phyloP scores from a whole-genome alignment of 176 grass and related monocot species.

The Carex scoparia region DNA sequence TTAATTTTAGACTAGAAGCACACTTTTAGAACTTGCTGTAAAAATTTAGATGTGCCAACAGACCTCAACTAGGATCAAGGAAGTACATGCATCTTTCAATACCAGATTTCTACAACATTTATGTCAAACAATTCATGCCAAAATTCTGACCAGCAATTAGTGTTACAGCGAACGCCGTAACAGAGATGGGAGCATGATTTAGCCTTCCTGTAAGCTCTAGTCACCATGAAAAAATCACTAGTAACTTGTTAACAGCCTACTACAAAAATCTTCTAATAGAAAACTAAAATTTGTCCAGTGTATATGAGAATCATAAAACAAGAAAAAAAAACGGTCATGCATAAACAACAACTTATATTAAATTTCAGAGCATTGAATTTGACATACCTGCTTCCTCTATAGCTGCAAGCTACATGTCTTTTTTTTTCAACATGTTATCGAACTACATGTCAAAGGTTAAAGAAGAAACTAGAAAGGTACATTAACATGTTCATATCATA shows the following conservation, averaged over 20 bases:
- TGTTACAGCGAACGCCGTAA: neutral
- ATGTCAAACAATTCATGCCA: neutral
- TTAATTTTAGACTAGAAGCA: neutral
- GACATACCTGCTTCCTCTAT: neutral
- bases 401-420: neutral
- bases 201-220: neutral
- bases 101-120: neutral
- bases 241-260: neutral
- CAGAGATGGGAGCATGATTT: neutral
- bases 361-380: slow-evolving; percentile 9
- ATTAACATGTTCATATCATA: slow-evolving; percentile 25
- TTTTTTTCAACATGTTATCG: slow-evolving; percentile 1
- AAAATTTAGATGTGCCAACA: neutral
- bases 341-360: slow-evolving; percentile 6
- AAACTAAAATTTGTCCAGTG: neutral
- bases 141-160: neutral
- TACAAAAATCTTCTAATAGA: neutral
- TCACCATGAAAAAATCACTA: neutral
- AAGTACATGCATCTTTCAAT: neutral
- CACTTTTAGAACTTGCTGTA: neutral
- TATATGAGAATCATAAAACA: neutral
- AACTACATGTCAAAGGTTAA: slow-evolving; percentile 22
- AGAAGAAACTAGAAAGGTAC: slow-evolving; percentile 14
- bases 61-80: neutral
- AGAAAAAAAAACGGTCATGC: neutral